A percentile compares a stretch with the other conserved stretches of the same genome.
Conservation (phyloP, 164 flowering plant genomes). For the Paratinospora sagittata region DNA sequence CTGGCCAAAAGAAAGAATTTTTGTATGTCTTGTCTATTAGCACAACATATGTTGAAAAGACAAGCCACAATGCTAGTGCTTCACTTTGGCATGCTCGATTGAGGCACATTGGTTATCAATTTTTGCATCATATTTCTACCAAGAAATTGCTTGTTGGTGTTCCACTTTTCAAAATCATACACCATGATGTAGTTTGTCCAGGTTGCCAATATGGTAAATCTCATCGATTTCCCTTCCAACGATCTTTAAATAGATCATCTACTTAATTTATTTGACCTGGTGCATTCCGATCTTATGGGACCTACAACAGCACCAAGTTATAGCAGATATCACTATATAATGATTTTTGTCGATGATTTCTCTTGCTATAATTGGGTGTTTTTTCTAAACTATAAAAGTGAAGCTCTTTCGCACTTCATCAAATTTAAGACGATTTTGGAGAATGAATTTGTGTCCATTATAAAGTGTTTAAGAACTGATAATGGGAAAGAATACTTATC, state of each 20-base stretch:
- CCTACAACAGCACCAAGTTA: neutral
- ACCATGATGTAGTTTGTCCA: slow-evolving; percentile 16
- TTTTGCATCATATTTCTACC: slow-evolving; percentile 19
- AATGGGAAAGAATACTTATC: slow-evolving; percentile 12
- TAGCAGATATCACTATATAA: slow-evolving; percentile 1
- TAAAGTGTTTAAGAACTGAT: slow-evolving; percentile 14
- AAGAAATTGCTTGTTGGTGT: slow-evolving; percentile 16
- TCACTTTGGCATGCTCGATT: slow-evolving; percentile 24
- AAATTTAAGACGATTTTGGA: neutral
- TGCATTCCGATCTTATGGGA: neutral
- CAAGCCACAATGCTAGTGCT: slow-evolving; percentile 15
- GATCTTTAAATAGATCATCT: neutral
- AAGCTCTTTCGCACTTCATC: slow-evolving; percentile 5
- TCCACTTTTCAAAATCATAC: slow-evolving; percentile 1
- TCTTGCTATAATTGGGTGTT: slow-evolving; percentile 11
- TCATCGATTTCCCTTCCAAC: slow-evolving; percentile 18
- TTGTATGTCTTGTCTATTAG: slow-evolving; percentile 18
- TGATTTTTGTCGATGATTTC: slow-evolving; percentile 25
- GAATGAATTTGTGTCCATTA: slow-evolving; percentile 12
- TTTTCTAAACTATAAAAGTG: slow-evolving; percentile 10
- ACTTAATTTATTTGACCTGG: neutral
- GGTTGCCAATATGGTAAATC: slow-evolving; percentile 24
- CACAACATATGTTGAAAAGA: slow-evolving; percentile 20
- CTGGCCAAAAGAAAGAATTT: slow-evolving; percentile 9
- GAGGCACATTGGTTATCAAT: slow-evolving; percentile 21